phyloP scores from a whole-genome alignment of 2,329 filamentous ascomycete species.

The Fusarium floridanum region DNA sequence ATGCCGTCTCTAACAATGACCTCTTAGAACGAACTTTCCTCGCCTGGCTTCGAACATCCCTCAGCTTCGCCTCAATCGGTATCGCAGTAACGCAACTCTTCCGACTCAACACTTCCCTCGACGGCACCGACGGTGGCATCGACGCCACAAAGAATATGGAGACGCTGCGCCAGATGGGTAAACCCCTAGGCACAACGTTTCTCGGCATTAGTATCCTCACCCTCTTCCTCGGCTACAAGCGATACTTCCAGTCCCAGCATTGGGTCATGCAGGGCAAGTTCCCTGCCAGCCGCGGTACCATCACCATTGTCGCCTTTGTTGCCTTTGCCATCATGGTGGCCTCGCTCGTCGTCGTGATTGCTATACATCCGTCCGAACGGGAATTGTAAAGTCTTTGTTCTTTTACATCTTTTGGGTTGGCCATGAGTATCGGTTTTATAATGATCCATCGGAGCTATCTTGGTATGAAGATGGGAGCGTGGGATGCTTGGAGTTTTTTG shows the following conservation, averaged over 20 bases:
- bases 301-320: conserved; percentile 76
- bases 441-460: neutral
- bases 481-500: neutral
- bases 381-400: conserved; percentile 26
- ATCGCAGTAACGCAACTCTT: conserved; percentile 89
- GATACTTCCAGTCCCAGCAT: conserved; percentile 82
- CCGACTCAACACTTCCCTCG: conserved; percentile 79
- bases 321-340: conserved; percentile 73
- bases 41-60: conserved; percentile 85
- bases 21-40: conserved; percentile 82
- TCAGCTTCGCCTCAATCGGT: conserved; percentile 85
- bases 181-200: conserved; percentile 82
- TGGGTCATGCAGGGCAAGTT: conserved; percentile 87
- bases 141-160: conserved; percentile 52
- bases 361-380: conserved; percentile 59
- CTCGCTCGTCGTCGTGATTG: conserved; percentile 70
- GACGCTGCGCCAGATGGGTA: conserved; percentile 73
- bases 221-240: conserved; percentile 80
- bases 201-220: conserved; percentile 81
- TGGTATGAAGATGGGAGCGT: neutral
- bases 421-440: neutral
- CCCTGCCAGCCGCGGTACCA: conserved; percentile 80
- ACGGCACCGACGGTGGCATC: conserved; percentile 37
- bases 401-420: neutral
- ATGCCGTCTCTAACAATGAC: conserved; percentile 10